Conservation (phyloP, 2,329 filamentous ascomycete genomes). For the Trichophyton schoenleinii region DNA sequence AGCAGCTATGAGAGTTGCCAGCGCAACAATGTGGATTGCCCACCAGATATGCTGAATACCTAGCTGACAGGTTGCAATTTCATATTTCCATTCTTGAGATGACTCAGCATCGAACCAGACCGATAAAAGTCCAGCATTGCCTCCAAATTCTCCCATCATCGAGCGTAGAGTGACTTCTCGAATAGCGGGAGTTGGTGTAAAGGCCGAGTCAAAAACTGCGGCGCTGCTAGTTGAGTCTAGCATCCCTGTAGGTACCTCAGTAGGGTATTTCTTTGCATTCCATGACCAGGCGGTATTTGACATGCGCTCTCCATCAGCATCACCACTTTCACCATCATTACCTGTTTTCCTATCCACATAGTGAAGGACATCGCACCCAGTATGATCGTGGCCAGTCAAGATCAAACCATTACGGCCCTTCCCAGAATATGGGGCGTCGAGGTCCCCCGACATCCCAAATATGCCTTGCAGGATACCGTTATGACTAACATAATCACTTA, state of each 20-base stretch:
- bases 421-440: conserved; percentile 46
- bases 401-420: conserved; percentile 63
- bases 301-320: background rate
- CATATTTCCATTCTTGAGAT: conserved; percentile 63
- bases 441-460: conserved; percentile 60
- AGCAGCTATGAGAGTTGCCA: conserved; percentile 35
- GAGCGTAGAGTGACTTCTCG: conserved; percentile 87
- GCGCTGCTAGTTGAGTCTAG: background rate
- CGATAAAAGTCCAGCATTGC: conserved; percentile 77
- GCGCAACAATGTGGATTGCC: conserved; percentile 65
- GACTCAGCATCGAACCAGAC: conserved; percentile 68
- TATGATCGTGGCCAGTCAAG: conserved; percentile 88
- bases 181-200: conserved; percentile 35
- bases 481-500: conserved; percentile 56
- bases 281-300: conserved; percentile 21
- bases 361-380: conserved; percentile 83
- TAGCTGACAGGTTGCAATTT: conserved; percentile 64
- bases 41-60: conserved; percentile 93
- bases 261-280: conserved; percentile 24
- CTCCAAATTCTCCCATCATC: conserved; percentile 97
- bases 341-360: conserved; percentile 50
- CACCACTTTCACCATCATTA: conserved; percentile 10
- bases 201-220: background rate
- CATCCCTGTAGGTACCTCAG: background rate
- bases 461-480: conserved; percentile 70